Evolutionary conservation across 257 asterid genomes (phyloP), one percentile per base, ranked within the genome.

Genomic region (Salvia rosmarinus): DNA sequence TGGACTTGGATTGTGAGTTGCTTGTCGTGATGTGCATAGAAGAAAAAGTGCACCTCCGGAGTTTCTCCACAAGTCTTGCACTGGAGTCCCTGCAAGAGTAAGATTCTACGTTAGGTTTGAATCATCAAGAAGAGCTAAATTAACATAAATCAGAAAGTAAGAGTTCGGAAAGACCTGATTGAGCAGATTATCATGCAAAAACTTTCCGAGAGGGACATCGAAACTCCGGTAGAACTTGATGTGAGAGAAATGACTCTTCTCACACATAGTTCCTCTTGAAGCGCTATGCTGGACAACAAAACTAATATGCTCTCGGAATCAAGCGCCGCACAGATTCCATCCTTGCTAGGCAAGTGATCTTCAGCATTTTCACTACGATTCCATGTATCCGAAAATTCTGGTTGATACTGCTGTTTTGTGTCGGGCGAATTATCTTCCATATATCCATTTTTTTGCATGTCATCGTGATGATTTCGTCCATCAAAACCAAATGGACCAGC

Each of bases 261-360:
- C 92, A 68, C 98, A 94, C 72, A 91, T 86, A 64, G 79, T 86
- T 69, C 95, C 91, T 65, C 75, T 81, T 70, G 81, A 57, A 73
- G 90, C 85, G 70, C 91, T 91, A 34, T 92, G 71, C 86, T 86
- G 17, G 98, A 94, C 90, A 79, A 77, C 86, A 89, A 77, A 70
- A 94, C 95, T 84, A 91, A 83, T 73, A 94, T 94, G 74, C 97
- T 91, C 82, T 91, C 95, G 11, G 97, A 84, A 72, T 94, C 95
- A 75, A 91, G 81, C 11, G 88, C 86, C 5, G 90, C 80, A 71
- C 79, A 79, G 46, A 89, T 86, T 69, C 83, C 94, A 79, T 88
- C 88, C 84, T 84, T 82, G 64, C 68, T 79, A 51, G 70, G 75
- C 63, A 62, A 37, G 68, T 82, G 83, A 46, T 86, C 89, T 75